A percentile compares a stretch with the other conserved stretches of the same genome.
Evolutionary conservation across 495 filamentous ascomycete species (phyloP).

Genomic region (Penicillium daleae): DNA sequence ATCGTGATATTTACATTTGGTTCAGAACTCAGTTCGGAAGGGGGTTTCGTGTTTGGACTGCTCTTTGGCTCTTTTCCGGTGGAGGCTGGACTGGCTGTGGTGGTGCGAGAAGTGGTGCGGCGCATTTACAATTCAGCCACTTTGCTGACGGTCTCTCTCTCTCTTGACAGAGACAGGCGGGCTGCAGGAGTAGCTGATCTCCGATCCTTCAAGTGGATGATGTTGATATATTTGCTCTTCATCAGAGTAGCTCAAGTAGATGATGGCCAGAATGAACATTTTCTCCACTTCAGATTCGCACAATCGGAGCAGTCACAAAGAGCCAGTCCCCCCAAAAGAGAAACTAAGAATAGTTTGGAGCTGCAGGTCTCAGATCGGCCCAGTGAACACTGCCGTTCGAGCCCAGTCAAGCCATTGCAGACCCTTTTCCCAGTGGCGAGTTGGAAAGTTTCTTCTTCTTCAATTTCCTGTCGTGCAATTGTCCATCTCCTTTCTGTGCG

Average conservation of each 20-base stretch:
- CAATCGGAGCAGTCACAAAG: conserved; percentile 10
- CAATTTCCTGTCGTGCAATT: conserved; percentile 7
- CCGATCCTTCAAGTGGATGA: not conserved
- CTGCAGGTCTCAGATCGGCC: conserved; percentile 29
- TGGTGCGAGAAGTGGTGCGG: too few relatives aligned
- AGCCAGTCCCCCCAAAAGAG: not conserved
- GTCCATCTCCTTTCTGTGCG: not conserved
- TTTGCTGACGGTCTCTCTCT: not conserved
- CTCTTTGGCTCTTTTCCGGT: not conserved
- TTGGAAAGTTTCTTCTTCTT: conserved; percentile 21
- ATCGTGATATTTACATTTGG: not conserved
- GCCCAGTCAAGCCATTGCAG: not conserved
- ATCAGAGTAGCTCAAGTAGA: too few relatives aligned
- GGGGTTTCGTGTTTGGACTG: not conserved
- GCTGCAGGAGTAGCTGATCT: not conserved
- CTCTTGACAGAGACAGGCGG: not conserved
- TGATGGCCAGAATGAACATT: too few relatives aligned
- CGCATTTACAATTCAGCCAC: conserved; percentile 5
- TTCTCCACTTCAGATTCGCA: too few relatives aligned
- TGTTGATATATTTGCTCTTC: not conserved
- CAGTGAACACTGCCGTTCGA: not conserved
- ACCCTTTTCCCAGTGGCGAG: conserved; percentile 15
- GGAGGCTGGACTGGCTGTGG: not conserved
- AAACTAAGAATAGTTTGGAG: conserved; percentile 25
- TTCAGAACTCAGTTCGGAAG: not conserved